Evolutionary conservation across 768 basidiomycete species (phyloP).

Genomic region (Collybiopsis luxurians): DNA sequence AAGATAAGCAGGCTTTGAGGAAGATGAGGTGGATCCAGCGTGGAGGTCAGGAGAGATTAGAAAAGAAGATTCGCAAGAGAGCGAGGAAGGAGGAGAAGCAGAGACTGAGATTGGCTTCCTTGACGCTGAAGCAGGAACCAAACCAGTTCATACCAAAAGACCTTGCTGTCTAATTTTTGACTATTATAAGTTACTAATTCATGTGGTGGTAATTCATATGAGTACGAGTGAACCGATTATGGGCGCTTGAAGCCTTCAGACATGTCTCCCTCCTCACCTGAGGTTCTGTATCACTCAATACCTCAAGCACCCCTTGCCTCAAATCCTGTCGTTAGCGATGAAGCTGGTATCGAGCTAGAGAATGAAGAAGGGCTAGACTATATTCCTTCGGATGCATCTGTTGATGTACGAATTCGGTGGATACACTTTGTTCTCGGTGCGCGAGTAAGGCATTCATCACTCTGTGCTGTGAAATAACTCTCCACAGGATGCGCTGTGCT

Average conservation of each 20-base stretch:
- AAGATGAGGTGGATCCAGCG: conserved; percentile 56
- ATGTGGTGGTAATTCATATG: too few relatives aligned
- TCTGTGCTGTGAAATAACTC: background rate
- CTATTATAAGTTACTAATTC: too few relatives aligned
- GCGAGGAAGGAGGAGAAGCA: conserved; percentile 51
- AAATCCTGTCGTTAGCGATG: conserved; percentile 22
- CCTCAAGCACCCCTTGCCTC: conserved; percentile 35
- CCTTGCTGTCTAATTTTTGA: background rate
- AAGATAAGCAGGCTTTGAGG: conserved; percentile 56
- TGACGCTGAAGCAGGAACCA: conserved; percentile 49
- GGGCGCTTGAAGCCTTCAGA: background rate
- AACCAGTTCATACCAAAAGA: conserved; percentile 58
- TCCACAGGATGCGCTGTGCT: conserved; percentile 55
- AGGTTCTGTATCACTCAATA: conserved; percentile 41
- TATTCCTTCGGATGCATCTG: background rate
- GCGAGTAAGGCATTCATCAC: background rate
- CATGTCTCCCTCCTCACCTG: conserved; percentile 32
- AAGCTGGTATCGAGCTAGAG: conserved; percentile 17
- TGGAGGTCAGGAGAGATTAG: conserved; percentile 46
- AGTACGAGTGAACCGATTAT: too few relatives aligned
- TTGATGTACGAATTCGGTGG: conserved; percentile 52
- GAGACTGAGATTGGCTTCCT: conserved; percentile 52
- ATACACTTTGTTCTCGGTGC: conserved; percentile 68
- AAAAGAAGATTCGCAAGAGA: conserved; percentile 46
- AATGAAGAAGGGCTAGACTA: background rate